Percentiles rank a stretch among this genome's conserved stretches.
phyloP scores from a whole-genome alignment of 257 asterid genomes.

The Solanum dulcamara region DNA sequence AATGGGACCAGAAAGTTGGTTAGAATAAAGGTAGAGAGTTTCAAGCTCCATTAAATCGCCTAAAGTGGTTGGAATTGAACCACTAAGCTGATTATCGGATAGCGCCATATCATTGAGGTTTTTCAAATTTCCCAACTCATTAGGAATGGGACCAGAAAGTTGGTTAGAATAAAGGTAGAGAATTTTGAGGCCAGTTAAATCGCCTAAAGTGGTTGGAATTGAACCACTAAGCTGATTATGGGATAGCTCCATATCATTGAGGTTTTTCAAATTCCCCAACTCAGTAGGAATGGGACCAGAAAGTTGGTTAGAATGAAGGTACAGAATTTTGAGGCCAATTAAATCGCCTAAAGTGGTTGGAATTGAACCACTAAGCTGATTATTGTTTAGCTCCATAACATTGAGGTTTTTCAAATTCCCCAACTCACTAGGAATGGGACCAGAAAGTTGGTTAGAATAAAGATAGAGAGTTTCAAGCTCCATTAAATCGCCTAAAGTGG shows the following conservation, averaged over 20 bases:
- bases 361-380: neutral
- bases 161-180: neutral
- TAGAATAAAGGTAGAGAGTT: neutral
- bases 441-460: too few relatives aligned
- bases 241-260: neutral
- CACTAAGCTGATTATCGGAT: neutral
- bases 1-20: neutral
- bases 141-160: conserved; percentile 7
- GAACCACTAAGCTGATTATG: too few relatives aligned
- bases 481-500: too few relatives aligned
- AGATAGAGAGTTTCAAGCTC: too few relatives aligned
- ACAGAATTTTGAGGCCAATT: neutral
- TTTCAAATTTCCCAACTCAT: neutral
- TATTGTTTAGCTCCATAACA: too few relatives aligned
- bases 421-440: too few relatives aligned
- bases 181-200: neutral
- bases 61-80: neutral
- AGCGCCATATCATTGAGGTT: neutral
- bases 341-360: neutral
- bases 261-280: neutral
- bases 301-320: neutral
- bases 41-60: neutral
- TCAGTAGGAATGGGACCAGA: neutral
- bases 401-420: too few relatives aligned
- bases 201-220: too few relatives aligned